phyloP scores from a whole-genome alignment of 352 stramenopile species.

The Phytopythium litorale region DNA sequence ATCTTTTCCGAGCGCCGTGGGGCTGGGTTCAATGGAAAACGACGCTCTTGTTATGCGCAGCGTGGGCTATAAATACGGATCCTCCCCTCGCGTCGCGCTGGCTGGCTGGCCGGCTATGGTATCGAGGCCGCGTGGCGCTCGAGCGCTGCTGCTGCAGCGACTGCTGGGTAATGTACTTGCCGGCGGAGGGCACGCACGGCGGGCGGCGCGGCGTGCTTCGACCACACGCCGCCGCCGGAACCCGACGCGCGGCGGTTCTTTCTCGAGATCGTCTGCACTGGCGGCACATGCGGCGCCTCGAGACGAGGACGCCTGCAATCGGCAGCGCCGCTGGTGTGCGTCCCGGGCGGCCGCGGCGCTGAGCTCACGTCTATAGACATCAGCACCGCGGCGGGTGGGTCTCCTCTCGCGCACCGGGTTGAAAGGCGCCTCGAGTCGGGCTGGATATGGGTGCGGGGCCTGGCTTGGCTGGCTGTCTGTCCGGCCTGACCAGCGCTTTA shows the following conservation, averaged over 20 bases:
- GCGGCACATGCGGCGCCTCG: neutral
- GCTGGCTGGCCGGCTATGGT: neutral
- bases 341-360: neutral
- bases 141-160: neutral
- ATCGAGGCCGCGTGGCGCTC: neutral
- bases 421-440: neutral
- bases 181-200: neutral
- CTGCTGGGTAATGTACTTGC: neutral
- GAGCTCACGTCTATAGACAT: neutral
- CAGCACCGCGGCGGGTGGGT: neutral
- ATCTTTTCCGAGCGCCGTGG: neutral
- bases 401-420: neutral
- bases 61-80: neutral
- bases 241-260: neutral
- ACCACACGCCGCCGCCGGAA: neutral
- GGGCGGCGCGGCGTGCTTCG: conserved; percentile 3
- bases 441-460: too few relatives aligned
- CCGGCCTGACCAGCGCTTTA: conserved; percentile 14
- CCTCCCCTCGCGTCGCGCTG: neutral
- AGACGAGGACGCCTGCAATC: neutral
- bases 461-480: neutral
- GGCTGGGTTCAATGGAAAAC: neutral
- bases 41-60: neutral
- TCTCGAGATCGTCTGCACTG: neutral
- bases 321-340: neutral